A percentile compares a stretch with the other conserved stretches of the same genome.
Evolutionary conservation across 2,329 filamentous ascomycete species (phyloP).

Genomic region (Thielaviopsis populi): DNA sequence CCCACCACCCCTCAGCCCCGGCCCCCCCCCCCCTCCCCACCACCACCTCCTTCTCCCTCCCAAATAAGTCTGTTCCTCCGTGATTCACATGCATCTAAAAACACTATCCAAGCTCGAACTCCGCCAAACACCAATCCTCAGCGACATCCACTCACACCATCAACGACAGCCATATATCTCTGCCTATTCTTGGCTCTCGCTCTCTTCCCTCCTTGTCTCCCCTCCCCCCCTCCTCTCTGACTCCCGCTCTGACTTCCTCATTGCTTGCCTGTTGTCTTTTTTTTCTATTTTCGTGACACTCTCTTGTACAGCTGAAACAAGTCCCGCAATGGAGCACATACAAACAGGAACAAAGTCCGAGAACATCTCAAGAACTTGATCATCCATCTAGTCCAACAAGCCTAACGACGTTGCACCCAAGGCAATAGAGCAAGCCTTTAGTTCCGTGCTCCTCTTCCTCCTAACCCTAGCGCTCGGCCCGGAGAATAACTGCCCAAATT

Average conservation of each 20-base stretch:
- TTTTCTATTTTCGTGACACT: neutral
- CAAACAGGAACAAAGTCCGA: conserved; percentile 1
- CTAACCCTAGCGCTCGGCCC: neutral
- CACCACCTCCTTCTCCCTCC: neutral
- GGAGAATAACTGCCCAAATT: conserved; percentile 2
- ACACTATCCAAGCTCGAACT: neutral
- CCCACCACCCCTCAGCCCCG: neutral
- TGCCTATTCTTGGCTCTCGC: neutral
- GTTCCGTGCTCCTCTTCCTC: too few species aligned
- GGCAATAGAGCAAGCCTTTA: neutral
- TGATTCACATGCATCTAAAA: conserved; percentile 7
- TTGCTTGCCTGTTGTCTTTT: neutral
- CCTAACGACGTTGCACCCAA: neutral
- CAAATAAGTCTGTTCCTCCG: neutral
- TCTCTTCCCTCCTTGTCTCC: too few species aligned
- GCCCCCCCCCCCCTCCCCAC: neutral
- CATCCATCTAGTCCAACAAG: neutral
- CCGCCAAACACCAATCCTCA: neutral
- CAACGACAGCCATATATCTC: neutral
- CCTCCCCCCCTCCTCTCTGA: too few species aligned
- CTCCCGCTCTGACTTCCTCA: too few species aligned
- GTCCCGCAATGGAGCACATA: neutral
- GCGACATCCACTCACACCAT: neutral
- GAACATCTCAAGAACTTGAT: neutral
- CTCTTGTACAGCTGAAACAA: neutral